Conservation (phyloP, 805 yeast genomes). For the Ogataea corticis region DNA sequence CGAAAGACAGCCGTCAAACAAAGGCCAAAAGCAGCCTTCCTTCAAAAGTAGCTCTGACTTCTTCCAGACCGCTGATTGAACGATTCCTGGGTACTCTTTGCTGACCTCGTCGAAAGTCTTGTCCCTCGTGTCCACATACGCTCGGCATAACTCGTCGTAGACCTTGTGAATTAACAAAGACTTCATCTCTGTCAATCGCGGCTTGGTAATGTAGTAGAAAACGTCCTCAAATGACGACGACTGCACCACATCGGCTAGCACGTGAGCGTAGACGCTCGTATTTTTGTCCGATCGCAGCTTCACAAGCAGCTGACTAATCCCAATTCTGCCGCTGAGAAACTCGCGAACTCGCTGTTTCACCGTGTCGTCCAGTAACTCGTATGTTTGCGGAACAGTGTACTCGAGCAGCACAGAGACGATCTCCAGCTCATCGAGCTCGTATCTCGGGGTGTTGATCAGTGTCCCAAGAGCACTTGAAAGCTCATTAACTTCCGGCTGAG, state of each 20-base stretch:
- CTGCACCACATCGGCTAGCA: constrained; percentile 14
- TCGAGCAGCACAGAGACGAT: constrained; percentile 17
- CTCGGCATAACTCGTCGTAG: constrained; percentile 16
- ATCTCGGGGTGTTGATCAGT: neutral
- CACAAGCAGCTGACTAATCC: constrained; percentile 24
- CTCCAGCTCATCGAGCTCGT: constrained; percentile 14
- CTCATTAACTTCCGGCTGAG: neutral
- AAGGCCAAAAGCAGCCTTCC: constrained; percentile 12
- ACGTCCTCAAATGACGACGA: constrained; percentile 3
- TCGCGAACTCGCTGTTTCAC: constrained; percentile 1
- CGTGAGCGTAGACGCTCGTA: neutral
- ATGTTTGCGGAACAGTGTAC: constrained; percentile 22
- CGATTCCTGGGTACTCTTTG: constrained; percentile 8
- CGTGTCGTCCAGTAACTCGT: constrained; percentile 13
- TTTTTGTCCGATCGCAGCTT: constrained; percentile 8
- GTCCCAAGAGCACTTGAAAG: neutral
- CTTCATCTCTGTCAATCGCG: constrained; percentile 13
- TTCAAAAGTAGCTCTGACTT: neutral
- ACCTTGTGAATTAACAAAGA: constrained; percentile 17
- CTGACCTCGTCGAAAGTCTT: constrained; percentile 7
- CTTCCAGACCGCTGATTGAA: neutral
- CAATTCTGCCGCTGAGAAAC: constrained; percentile 24
- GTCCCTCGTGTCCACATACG: constrained; percentile 9
- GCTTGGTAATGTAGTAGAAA: neutral
- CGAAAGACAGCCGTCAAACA: constrained; percentile 9